Conservation (phyloP, 1,139 yeast genomes). For the Suhomyces choctaworum region DNA sequence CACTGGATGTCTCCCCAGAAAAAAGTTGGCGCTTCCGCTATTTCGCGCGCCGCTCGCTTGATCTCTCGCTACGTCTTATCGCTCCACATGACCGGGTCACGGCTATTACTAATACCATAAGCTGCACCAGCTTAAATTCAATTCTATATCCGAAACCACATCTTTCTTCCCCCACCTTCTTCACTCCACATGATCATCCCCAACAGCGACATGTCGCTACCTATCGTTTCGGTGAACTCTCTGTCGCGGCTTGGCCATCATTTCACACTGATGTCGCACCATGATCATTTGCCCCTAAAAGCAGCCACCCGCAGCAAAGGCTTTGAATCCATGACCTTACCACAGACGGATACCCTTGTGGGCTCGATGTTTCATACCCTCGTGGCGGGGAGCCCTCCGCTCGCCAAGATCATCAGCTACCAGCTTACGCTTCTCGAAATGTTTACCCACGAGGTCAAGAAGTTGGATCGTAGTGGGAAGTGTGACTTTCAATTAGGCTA, state of each 20-base stretch:
- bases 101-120: background rate
- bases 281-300: background rate
- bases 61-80: background rate
- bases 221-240: too few relatives aligned
- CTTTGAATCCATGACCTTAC: conserved; percentile 1
- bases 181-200: too few relatives aligned
- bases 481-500: conserved; percentile 45
- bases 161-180: too few relatives aligned
- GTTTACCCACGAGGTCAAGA: conserved; percentile 33
- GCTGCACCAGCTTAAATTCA: too few relatives aligned
- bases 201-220: too few relatives aligned
- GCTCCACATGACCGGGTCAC: background rate
- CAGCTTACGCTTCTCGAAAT: conserved; percentile 38
- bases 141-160: too few relatives aligned
- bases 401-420: conserved; percentile 23
- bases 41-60: background rate
- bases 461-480: conserved; percentile 28
- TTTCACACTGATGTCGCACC: background rate
- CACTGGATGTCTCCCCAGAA: too few relatives aligned
- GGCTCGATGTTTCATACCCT: conserved; percentile 5
- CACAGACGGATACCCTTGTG: conserved; percentile 3
- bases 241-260: too few relatives aligned
- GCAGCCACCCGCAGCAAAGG: background rate
- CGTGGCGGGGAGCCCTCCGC: conserved; percentile 1
- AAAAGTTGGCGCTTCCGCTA: background rate